Percentiles rank a stretch among this genome's conserved stretches.
Evolutionary conservation across 371 early-diverging fungal species (phyloP).

Genomic region (Lichtheimia hyalospora): DNA sequence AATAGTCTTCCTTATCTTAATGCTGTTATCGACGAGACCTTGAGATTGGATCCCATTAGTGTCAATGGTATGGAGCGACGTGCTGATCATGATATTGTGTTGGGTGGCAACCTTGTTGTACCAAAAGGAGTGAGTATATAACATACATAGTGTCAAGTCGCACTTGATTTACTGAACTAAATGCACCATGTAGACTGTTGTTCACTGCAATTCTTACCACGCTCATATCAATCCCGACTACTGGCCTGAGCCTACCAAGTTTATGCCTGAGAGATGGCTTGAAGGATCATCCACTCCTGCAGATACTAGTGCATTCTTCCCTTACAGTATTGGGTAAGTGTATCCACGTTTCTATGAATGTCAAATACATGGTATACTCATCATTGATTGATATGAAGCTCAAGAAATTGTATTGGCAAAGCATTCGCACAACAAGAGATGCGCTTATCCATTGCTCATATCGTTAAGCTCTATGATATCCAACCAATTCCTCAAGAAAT

Average conservation of each 20-base stretch:
- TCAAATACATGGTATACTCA: too few species aligned
- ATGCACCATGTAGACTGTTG: not conserved
- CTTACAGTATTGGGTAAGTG: constrained; percentile 38
- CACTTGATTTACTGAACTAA: not conserved
- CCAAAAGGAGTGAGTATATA: constrained; percentile 26
- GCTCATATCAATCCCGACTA: constrained; percentile 21
- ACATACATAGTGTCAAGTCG: not conserved
- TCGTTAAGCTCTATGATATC: constrained; percentile 32
- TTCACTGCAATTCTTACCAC: constrained; percentile 11
- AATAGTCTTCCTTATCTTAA: constrained; percentile 31
- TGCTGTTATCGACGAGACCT: constrained; percentile 38
- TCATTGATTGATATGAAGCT: constrained; percentile 8
- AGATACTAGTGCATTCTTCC: constrained; percentile 29
- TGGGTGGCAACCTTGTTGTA: constrained; percentile 14
- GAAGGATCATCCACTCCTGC: constrained; percentile 8
- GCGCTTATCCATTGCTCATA: constrained; percentile 36
- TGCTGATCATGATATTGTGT: constrained; percentile 12
- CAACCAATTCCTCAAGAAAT: constrained; percentile 23
- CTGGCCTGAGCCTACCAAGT: constrained; percentile 24
- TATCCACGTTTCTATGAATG: too few species aligned
- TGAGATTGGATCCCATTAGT: constrained; percentile 27
- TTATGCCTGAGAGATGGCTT: constrained; percentile 38
- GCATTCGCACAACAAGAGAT: constrained; percentile 52
- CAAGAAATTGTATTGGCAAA: constrained; percentile 52
- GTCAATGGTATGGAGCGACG: constrained; percentile 20